These are phyloP conservation scores for Penicillium olsonii DNA, from an alignment of 2,329 filamentous ascomycete species.

Conservation along the genomic window DNA sequence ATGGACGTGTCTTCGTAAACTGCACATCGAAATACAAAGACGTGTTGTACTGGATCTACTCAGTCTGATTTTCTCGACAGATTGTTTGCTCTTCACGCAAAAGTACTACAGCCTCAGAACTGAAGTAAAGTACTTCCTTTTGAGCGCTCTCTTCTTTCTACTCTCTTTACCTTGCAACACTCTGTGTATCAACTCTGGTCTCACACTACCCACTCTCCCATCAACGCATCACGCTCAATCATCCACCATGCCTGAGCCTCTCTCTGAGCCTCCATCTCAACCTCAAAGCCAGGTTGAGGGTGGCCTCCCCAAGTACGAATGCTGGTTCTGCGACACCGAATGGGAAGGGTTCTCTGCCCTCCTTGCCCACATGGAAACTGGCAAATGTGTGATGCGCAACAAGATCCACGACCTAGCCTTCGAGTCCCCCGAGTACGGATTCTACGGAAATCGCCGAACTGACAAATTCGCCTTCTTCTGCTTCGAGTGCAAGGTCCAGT, in stretches of 20 bases:
- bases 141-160: too few relatives aligned
- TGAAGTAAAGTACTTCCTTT: too few relatives aligned
- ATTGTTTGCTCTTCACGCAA: too few relatives aligned
- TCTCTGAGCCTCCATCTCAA: background rate
- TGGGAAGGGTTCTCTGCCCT: background rate
- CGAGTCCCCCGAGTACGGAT: constrained; percentile 2
- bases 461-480: background rate
- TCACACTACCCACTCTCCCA: background rate
- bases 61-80: too few relatives aligned
- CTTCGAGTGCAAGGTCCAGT: background rate
- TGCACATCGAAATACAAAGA: too few relatives aligned
- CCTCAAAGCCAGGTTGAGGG: background rate
- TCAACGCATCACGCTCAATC: too few relatives aligned
- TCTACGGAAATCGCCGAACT: background rate
- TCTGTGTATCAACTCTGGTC: too few relatives aligned
- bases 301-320: background rate
- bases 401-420: constrained; percentile 4
- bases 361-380: background rate
- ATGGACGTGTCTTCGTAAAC: background rate
- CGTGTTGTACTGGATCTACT: too few relatives aligned
- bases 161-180: too few relatives aligned
- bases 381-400: background rate
- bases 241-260: background rate
- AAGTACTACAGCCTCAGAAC: too few relatives aligned
- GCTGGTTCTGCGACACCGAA: constrained; percentile 1